These are phyloP conservation scores for Nannizziopsis barbatae DNA, from an alignment of 2,329 filamentous ascomycete genomes.

Conservation along the genomic window DNA sequence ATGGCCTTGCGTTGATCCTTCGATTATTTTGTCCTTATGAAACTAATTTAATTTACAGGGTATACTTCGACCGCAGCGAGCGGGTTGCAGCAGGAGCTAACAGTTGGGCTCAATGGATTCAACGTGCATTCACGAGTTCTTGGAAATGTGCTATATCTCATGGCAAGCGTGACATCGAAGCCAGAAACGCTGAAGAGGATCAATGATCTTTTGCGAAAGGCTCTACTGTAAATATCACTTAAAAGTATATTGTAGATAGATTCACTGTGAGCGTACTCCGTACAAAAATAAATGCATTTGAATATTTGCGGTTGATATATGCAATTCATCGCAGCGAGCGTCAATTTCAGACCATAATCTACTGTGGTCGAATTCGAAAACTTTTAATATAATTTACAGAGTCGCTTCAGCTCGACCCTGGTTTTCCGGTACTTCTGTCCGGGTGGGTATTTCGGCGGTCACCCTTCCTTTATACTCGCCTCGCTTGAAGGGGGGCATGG, in stretches of 20 bases:
- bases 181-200: constrained; percentile 33
- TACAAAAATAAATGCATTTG: no score
- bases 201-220: constrained; percentile 32
- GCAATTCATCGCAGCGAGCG: no score
- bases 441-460: neutral
- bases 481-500: constrained; percentile 55
- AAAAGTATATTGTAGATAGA: neutral
- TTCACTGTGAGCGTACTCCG: no score
- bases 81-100: constrained; percentile 42
- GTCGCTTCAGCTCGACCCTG: neutral
- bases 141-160: constrained; percentile 51
- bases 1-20: neutral
- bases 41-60: constrained; percentile 25
- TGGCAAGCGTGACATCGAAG: constrained; percentile 45
- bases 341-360: no score
- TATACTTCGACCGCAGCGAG: constrained; percentile 48
- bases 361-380: no score
- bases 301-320: no score
- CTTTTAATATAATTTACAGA: neutral
- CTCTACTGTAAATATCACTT: constrained; percentile 19
- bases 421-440: neutral
- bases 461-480: constrained; percentile 10
- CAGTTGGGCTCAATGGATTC: constrained; percentile 31
- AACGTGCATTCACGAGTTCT: constrained; percentile 49
- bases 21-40: neutral